A percentile compares a stretch with the other conserved stretches of the same genome.
Evolutionary conservation across 1,284 basidiomycete species (phyloP).

Genomic region (Puccinia horiana): DNA sequence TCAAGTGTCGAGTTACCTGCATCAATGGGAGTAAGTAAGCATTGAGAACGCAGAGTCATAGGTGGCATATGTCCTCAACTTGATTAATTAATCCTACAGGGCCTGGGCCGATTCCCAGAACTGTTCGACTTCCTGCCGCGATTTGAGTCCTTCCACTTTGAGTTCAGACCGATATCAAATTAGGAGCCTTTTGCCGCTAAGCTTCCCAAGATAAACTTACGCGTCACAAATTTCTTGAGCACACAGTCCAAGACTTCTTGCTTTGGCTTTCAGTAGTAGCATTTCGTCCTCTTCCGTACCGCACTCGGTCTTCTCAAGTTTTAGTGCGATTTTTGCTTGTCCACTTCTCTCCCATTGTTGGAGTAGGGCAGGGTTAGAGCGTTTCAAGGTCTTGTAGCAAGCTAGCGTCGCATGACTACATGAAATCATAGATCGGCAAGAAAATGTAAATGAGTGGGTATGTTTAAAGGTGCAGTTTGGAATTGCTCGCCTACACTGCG

Average conservation of each 20-base stretch:
- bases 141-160: slow-evolving; percentile 49
- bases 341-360: slow-evolving; percentile 43
- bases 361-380: slow-evolving; percentile 31
- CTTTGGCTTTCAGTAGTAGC: slow-evolving; percentile 40
- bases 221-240: slow-evolving; percentile 48
- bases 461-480: background rate
- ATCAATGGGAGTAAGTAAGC: background rate
- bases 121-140: slow-evolving; percentile 47
- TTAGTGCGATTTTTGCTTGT: slow-evolving; percentile 47
- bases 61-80: slow-evolving; percentile 12
- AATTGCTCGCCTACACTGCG: slow-evolving; percentile 46
- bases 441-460: background rate
- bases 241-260: slow-evolving; percentile 44
- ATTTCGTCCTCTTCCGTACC: slow-evolving; percentile 48
- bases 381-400: slow-evolving; percentile 40
- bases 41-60: too few species aligned
- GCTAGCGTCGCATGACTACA: slow-evolving; percentile 47
- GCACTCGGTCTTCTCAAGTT: slow-evolving; percentile 34
- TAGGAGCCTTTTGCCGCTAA: background rate
- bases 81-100: slow-evolving; percentile 45
- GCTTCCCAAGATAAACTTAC: slow-evolving; percentile 11
- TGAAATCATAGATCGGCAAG: background rate
- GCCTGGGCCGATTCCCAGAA: slow-evolving; percentile 48
- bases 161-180: background rate
- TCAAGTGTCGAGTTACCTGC: slow-evolving; percentile 43